phyloP scores from a whole-genome alignment of 2,329 filamentous ascomycete species.

The Alternaria consortialis region DNA sequence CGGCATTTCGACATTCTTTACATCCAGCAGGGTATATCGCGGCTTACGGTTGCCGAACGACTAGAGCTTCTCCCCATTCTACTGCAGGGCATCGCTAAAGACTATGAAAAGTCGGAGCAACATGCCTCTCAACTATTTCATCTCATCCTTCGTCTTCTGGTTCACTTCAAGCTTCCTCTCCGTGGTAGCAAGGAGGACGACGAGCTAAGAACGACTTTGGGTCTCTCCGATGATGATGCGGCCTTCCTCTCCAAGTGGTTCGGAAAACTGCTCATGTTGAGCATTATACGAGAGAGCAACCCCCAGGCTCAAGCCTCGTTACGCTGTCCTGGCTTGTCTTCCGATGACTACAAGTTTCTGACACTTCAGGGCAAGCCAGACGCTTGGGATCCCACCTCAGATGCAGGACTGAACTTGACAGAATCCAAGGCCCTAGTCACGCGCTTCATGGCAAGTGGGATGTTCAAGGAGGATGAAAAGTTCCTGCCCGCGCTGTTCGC shows the following conservation, averaged over 20 bases:
- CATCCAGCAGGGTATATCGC: slow-evolving; percentile 81
- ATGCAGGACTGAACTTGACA: slow-evolving; percentile 70
- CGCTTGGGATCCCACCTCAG: slow-evolving; percentile 69
- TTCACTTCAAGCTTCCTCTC: slow-evolving; percentile 74
- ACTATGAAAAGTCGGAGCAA: slow-evolving; percentile 63
- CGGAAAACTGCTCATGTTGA: slow-evolving; percentile 77
- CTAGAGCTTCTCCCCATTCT: slow-evolving; percentile 76
- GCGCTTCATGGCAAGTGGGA: slow-evolving; percentile 80
- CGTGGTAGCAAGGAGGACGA: slow-evolving; percentile 82
- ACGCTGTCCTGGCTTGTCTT: slow-evolving; percentile 68
- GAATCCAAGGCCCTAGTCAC: slow-evolving; percentile 75
- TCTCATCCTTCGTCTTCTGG: slow-evolving; percentile 78
- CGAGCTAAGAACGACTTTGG: slow-evolving; percentile 70
- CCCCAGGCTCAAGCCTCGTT: slow-evolving; percentile 51
- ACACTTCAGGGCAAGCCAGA: slow-evolving; percentile 72
- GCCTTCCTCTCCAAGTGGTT: slow-evolving; percentile 78
- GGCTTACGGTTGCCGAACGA: slow-evolving; percentile 69
- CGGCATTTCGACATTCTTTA: slow-evolving; percentile 90
- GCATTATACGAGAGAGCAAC: slow-evolving; percentile 48
- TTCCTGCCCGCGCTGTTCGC: slow-evolving; percentile 86
- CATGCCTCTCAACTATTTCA: slow-evolving; percentile 78
- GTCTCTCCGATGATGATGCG: slow-evolving; percentile 75
- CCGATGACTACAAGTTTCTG: slow-evolving; percentile 74
- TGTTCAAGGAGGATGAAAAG: slow-evolving; percentile 83
- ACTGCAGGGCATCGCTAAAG: slow-evolving; percentile 70